A percentile compares a stretch with the other conserved stretches of the same genome.
Conservation (phyloP, 2,329 filamentous ascomycete genomes). For the Trichoderma sp. region DNA sequence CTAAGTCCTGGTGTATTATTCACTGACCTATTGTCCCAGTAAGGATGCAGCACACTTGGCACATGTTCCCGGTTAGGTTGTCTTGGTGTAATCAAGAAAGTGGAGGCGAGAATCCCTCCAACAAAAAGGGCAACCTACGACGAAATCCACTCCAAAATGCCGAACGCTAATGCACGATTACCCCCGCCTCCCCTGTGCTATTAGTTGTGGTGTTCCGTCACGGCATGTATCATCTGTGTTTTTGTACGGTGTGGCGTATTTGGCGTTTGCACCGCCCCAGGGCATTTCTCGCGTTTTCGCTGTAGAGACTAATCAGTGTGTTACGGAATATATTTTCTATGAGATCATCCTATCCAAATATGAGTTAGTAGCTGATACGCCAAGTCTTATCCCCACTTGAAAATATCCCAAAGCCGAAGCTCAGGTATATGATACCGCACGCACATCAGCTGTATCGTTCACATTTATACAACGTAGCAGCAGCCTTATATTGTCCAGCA, state of each 20-base stretch:
- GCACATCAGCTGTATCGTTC: too few species aligned
- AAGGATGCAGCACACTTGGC: background rate
- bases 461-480: too few species aligned
- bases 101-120: background rate
- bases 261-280: background rate
- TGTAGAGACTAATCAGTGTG: background rate
- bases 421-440: background rate
- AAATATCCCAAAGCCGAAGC: background rate
- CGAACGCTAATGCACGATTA: background rate
- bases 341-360: background rate
- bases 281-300: background rate
- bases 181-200: background rate
- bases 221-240: background rate
- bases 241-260: background rate
- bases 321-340: too few species aligned
- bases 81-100: background rate
- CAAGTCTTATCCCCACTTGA: background rate
- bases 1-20: background rate
- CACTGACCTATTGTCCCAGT: background rate
- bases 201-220: background rate
- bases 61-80: background rate
- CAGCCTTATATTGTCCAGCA: too few species aligned
- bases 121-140: conserved; percentile 1
- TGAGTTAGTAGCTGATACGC: background rate
- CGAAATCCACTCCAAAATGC: background rate